Conservation (phyloP, 2,329 filamentous ascomycete species). For the Talaromyces islandicus region DNA sequence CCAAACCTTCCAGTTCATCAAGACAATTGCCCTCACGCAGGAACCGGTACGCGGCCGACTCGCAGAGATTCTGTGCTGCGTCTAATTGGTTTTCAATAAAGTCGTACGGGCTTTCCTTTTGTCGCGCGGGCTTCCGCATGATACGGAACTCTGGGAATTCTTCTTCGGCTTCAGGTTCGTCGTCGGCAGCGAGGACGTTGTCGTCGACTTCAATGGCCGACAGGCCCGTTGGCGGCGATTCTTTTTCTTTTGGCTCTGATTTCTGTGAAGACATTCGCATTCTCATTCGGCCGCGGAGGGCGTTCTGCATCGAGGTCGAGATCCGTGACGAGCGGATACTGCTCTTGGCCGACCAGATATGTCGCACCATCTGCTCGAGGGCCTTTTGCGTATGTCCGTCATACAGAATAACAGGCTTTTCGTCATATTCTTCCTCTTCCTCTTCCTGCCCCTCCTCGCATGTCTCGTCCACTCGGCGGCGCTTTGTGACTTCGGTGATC, state of each 20-base stretch:
- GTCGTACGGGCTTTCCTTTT: conserved; percentile 7
- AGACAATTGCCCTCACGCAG: conserved; percentile 10
- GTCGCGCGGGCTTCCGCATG: background rate
- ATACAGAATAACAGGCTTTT: conserved; percentile 1
- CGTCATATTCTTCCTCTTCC: background rate
- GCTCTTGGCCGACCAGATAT: conserved; percentile 11
- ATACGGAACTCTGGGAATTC: conserved; percentile 2
- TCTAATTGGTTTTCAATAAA: conserved; percentile 9
- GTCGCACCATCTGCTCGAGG: conserved; percentile 11
- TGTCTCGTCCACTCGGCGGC: background rate
- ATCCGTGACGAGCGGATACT: conserved; percentile 9
- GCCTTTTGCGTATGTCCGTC: conserved; percentile 11
- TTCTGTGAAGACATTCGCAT: background rate
- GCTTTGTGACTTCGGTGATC: background rate
- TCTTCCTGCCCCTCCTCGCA: background rate
- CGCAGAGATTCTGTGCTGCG: conserved; percentile 9
- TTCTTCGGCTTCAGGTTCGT: background rate
- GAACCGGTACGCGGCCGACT: conserved; percentile 9
- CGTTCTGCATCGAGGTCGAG: background rate
- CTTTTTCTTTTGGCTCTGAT: background rate
- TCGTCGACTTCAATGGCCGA: conserved; percentile 7
- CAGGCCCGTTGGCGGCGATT: background rate
- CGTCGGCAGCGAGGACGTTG: background rate
- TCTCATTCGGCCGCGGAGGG: conserved; percentile 6
- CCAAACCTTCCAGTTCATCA: conserved; percentile 7